Evolutionary conservation across 768 basidiomycete species (phyloP), one percentile per base, ranked within the genome.

Genomic region (Termitomyces sp.): DNA sequence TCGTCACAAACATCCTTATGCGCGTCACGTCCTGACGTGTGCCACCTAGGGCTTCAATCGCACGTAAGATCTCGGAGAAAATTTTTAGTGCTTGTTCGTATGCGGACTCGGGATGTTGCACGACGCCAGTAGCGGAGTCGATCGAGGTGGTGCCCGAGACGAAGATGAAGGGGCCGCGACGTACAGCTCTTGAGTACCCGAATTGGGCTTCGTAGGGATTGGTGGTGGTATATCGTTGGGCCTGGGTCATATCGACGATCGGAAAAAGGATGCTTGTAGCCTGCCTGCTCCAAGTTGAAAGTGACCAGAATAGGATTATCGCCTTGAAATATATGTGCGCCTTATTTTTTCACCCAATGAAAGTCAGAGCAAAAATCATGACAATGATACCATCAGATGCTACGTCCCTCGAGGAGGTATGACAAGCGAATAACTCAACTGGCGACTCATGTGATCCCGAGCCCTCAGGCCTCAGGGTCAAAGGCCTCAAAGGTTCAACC

Each of bases 71-170:
- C 61, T 81, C 79, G 18, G 66, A 55, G 65, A 83, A 81, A 30
- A 75, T 78, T 37, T 69, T 66, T 4, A 67, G 53, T 1, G 82
- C 71, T 68, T 83, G 83, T 2, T 72, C 63, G 64, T 79, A 77
- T 7, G 81, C 80, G 9, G 77, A 80, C 22, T 65, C 69, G 0
- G 79, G 78, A 65, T 78, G 71, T 24, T 73, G 72, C 34, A 82
- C 64, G 34, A 63, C 59, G 26, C 76, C 76, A 6, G 75, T 74
- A 18, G 64, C 55, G 18, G 77, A 69, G 57, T 78, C 75, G 68
- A 79, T 73, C 33, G 80, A 76, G 2, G 81, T 82, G 16, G 82
- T 82, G 4, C 82, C 82, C 10, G 81, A 82, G 33, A 82, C 76
- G 65, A 79, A 79, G 64, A 83, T 77, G 70, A 77, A 79, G 5